Conservation (phyloP, 371 early-diverging fungal species). For the Rhizomucor pusillus region DNA sequence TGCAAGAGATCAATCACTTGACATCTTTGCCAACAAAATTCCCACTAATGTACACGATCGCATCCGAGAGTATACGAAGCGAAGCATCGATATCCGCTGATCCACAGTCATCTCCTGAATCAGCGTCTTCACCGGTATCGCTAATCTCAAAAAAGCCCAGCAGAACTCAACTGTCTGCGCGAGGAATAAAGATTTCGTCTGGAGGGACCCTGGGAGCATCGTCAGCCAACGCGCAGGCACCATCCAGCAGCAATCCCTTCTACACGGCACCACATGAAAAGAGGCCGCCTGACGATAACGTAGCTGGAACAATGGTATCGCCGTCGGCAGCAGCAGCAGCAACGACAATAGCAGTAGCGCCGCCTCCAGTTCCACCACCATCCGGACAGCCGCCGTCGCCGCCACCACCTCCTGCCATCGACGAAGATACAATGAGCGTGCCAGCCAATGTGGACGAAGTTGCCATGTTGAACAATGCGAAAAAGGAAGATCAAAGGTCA, state of each 20-base stretch:
- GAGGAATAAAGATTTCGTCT: background rate
- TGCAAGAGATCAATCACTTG: conserved; percentile 65
- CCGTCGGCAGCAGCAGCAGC: background rate
- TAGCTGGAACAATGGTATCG: background rate
- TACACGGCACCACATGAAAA: background rate
- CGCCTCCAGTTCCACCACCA: background rate
- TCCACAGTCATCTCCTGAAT: background rate
- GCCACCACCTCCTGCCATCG: conserved; percentile 15
- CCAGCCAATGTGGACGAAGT: conserved; percentile 52
- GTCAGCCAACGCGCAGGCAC: background rate
- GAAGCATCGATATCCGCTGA: conserved; percentile 1
- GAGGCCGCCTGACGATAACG: background rate
- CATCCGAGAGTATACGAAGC: conserved; percentile 3
- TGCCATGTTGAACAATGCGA: conserved; percentile 37
- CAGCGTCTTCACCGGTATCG: background rate
- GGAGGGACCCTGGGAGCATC: conserved; percentile 6
- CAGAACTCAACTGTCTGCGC: background rate
- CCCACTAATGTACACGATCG: conserved; percentile 21
- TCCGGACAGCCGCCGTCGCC: conserved; percentile 3
- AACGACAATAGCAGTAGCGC: background rate
- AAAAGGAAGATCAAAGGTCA: background rate
- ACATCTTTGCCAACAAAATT: conserved; percentile 45
- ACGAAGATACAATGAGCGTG: conserved; percentile 15
- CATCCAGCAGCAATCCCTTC: background rate
- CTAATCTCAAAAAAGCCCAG: background rate